Evolutionary conservation across 2,329 filamentous ascomycete genomes (phyloP).

Genomic region (Ilyonectria mors-panacis): DNA sequence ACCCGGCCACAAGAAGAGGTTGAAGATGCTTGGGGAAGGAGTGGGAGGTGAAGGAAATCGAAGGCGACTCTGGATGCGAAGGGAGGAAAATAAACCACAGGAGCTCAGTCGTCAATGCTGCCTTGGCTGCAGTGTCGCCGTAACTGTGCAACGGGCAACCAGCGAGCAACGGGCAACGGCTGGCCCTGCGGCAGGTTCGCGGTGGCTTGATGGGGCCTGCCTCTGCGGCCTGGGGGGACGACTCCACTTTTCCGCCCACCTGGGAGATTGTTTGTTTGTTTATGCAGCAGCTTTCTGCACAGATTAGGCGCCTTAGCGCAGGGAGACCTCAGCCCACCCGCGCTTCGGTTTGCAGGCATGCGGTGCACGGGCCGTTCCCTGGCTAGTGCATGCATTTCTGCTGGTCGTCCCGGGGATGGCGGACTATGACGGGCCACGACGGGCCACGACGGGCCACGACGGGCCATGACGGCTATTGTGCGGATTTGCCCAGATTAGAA

Average conservation of each 20-base stretch:
- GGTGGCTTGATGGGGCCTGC: slow-evolving; percentile 41
- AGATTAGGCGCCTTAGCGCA: slow-evolving; percentile 45
- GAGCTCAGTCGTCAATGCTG: slow-evolving; percentile 27
- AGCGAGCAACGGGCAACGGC: slow-evolving; percentile 48
- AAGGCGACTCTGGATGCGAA: slow-evolving; percentile 16
- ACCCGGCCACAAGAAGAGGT: slow-evolving; percentile 2
- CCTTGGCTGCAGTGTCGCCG: slow-evolving; percentile 32
- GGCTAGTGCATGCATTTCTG: slow-evolving; percentile 32
- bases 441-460: slow-evolving; percentile 33
- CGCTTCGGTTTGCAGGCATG: slow-evolving; percentile 36
- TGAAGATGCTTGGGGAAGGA: slow-evolving; percentile 3
- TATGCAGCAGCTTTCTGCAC: slow-evolving; percentile 46
- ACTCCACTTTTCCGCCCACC: slow-evolving; percentile 41
- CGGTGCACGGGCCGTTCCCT: slow-evolving; percentile 41
- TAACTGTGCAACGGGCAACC: slow-evolving; percentile 50
- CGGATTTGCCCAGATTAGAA: slow-evolving; percentile 2
- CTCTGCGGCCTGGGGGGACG: slow-evolving; percentile 15
- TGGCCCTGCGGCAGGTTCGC: slow-evolving; percentile 29
- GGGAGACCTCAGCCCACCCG: slow-evolving; percentile 29
- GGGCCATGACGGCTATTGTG: slow-evolving; percentile 41
- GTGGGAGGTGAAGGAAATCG: neutral
- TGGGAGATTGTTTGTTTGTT: slow-evolving; percentile 56
- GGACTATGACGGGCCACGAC: neutral
- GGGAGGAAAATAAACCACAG: slow-evolving; percentile 32
- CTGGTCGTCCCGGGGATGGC: slow-evolving; percentile 55